A percentile compares a stretch with the other conserved stretches of the same genome.
These are phyloP conservation scores for Pichia rugopelliculosa DNA, from an alignment of 805 yeast species.

Conservation along the genomic window DNA sequence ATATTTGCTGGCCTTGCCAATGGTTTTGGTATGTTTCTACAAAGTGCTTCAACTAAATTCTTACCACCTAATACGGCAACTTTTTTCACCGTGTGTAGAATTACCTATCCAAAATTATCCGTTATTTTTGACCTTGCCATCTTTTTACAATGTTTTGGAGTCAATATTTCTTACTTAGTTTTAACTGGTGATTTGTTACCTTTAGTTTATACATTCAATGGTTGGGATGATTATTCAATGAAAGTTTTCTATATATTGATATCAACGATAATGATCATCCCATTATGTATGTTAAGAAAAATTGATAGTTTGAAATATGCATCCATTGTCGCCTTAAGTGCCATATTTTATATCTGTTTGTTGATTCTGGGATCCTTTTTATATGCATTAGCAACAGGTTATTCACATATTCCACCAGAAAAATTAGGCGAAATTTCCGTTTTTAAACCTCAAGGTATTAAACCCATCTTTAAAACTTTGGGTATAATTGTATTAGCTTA, in stretches of 20 bases:
- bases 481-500: conserved; percentile 74
- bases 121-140: conserved; percentile 70
- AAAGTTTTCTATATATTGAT: conserved; percentile 49
- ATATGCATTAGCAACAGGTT: conserved; percentile 16
- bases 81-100: conserved; percentile 61
- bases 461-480: conserved; percentile 51
- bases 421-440: conserved; percentile 38
- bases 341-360: conserved; percentile 55
- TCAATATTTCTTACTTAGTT: conserved; percentile 61
- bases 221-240: conserved; percentile 21
- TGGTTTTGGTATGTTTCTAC: conserved; percentile 58
- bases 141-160: conserved; percentile 74
- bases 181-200: conserved; percentile 76
- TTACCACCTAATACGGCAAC: conserved; percentile 57
- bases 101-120: conserved; percentile 65
- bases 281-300: conserved; percentile 53
- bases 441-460: conserved; percentile 35
- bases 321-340: conserved; percentile 58
- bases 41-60: conserved; percentile 50
- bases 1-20: conserved; percentile 59
- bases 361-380: conserved; percentile 47
- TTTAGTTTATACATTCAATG: conserved; percentile 35
- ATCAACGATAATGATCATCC: conserved; percentile 48
- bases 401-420: conserved; percentile 36
- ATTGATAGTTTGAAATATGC: conserved; percentile 67